These are phyloP conservation scores for Talaromyces liani DNA, from an alignment of 495 filamentous ascomycete genomes.

Conservation along the genomic window DNA sequence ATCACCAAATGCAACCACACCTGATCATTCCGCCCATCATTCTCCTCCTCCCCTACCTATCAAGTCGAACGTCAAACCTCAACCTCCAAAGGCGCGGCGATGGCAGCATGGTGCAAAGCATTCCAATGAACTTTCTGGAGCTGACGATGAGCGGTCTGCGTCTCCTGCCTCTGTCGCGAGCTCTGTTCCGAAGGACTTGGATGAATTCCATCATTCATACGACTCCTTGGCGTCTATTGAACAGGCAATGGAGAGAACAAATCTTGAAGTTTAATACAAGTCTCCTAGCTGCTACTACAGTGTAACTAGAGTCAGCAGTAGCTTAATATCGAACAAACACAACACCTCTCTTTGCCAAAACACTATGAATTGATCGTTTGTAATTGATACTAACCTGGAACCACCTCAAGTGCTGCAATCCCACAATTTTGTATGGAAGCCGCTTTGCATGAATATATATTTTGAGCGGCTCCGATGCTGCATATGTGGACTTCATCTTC, in stretches of 20 bases:
- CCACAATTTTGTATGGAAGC: too few relatives aligned
- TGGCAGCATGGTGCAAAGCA: constrained; percentile 23
- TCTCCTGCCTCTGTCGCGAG: not conserved
- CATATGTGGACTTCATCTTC: too few relatives aligned
- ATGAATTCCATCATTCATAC: not conserved
- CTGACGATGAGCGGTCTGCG: not conserved
- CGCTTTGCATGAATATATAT: too few relatives aligned
- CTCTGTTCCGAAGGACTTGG: not conserved
- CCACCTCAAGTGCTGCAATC: too few relatives aligned
- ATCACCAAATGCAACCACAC: not conserved
- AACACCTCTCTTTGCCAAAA: not conserved
- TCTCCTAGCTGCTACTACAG: not conserved
- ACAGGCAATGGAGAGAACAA: not conserved
- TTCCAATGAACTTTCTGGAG: not conserved
- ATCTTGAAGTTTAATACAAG: not conserved
- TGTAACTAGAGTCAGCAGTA: not conserved
- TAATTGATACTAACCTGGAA: too few relatives aligned
- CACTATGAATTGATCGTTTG: not conserved
- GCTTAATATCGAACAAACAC: not conserved
- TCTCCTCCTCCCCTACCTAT: constrained; percentile 8
- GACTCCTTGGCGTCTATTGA: not conserved
- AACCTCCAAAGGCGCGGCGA: constrained; percentile 35
- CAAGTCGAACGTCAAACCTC: constrained; percentile 33
- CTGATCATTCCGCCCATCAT: not conserved
- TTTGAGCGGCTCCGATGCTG: too few relatives aligned